These are phyloP conservation scores for Polygonum maritimum DNA, from an alignment of 148 eudicot species.

Conservation along the genomic window DNA sequence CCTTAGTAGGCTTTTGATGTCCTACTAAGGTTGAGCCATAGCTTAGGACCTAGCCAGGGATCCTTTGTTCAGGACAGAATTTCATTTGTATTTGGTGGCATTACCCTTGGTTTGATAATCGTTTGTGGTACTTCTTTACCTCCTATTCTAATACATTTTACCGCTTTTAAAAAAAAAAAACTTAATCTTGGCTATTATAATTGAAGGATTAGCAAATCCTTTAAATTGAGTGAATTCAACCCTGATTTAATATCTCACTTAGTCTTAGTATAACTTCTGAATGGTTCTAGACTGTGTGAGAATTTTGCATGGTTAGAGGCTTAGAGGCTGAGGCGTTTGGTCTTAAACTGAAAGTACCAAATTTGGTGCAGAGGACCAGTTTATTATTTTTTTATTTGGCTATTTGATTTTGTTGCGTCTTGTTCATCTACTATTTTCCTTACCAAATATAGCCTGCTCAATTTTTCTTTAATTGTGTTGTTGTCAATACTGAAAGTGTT, in stretches of 20 bases:
- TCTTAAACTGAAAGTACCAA: not conserved
- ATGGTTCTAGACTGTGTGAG: not conserved
- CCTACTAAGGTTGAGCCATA: too few species aligned
- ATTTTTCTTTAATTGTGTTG: not conserved
- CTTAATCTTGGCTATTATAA: not conserved
- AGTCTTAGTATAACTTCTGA: not conserved
- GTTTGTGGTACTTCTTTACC: too few species aligned
- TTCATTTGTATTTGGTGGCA: too few species aligned
- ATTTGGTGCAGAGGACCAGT: not conserved
- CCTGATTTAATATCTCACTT: not conserved
- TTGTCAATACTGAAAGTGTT: not conserved
- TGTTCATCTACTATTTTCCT: not conserved
- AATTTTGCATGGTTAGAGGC: not conserved
- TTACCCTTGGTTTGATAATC: too few species aligned
- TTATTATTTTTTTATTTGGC: not conserved
- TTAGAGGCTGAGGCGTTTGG: not conserved
- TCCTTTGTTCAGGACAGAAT: too few species aligned
- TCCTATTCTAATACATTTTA: too few species aligned
- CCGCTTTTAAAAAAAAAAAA: too few species aligned
- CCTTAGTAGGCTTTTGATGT: too few species aligned
- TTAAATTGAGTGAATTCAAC: not conserved
- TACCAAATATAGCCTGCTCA: not conserved
- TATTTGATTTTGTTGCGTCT: not conserved
- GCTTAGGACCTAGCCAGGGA: too few species aligned
- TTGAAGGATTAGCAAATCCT: not conserved